These are phyloP conservation scores for Fraxinus velutina DNA, from an alignment of 305 asterid species.

Conservation along the genomic window DNA sequence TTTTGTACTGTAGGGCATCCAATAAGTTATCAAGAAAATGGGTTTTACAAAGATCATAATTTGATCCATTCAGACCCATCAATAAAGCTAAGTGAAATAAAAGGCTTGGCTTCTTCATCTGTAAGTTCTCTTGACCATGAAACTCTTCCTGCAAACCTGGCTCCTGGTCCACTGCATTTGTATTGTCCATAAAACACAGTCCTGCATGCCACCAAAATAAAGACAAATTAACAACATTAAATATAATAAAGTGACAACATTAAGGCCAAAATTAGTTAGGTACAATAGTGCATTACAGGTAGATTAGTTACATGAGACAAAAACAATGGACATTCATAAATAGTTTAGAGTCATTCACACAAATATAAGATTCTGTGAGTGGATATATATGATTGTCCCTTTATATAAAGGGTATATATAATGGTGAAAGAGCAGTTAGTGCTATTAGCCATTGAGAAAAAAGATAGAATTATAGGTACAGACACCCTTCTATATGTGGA, in stretches of 20 bases:
- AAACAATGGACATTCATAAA: not conserved
- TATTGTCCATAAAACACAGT: constrained; percentile 94
- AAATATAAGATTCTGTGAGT: constrained; percentile 23
- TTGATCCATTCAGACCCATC: constrained; percentile 88
- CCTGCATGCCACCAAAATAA: constrained; percentile 39
- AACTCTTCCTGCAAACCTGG: constrained; percentile 85
- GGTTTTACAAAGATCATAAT: constrained; percentile 21
- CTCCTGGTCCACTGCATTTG: constrained; percentile 83
- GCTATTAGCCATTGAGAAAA: constrained; percentile 1
- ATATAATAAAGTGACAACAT: not conserved
- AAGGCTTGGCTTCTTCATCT: constrained; percentile 89
- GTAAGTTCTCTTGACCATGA: constrained; percentile 88
- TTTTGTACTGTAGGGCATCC: not conserved
- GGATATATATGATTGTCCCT: not conserved
- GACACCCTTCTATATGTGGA: not conserved
- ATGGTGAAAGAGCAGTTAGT: constrained; percentile 12
- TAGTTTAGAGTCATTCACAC: not conserved
- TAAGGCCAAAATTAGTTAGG: not conserved
- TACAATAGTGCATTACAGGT: constrained; percentile 13
- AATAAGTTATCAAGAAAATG: not conserved
- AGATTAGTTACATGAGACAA: constrained; percentile 7
- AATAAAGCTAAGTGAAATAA: constrained; percentile 68
- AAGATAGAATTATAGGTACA: constrained; percentile 10
- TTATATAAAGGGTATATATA: not conserved
- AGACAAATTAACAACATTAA: not conserved